These are phyloP conservation scores for Calycina marina DNA, from an alignment of 2,329 filamentous ascomycete genomes.

Conservation along the genomic window DNA sequence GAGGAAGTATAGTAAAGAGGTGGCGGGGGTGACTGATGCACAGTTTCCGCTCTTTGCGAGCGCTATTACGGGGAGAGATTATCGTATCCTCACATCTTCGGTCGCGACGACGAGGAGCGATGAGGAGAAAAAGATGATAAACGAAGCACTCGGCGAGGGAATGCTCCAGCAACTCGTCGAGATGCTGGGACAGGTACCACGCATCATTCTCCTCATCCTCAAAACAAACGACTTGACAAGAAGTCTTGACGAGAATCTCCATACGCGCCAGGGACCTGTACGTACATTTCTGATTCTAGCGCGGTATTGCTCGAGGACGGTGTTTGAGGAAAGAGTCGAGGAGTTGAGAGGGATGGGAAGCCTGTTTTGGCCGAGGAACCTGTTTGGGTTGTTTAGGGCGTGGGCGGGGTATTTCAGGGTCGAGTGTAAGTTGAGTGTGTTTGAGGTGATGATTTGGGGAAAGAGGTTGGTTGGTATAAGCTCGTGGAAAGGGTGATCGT, in stretches of 20 bases:
- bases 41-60: constrained; percentile 93
- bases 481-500: too few relatives aligned
- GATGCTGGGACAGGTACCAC: constrained; percentile 73
- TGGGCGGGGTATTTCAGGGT: constrained; percentile 45
- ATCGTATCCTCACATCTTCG: constrained; percentile 51
- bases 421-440: constrained; percentile 45
- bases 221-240: constrained; percentile 97
- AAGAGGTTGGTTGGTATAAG: constrained; percentile 31
- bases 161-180: constrained; percentile 80
- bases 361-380: constrained; percentile 42
- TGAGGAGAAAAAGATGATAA: constrained; percentile 78
- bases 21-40: constrained; percentile 75
- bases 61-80: constrained; percentile 91
- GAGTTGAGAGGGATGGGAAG: constrained; percentile 37
- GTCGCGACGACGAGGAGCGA: constrained; percentile 42
- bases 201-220: constrained; percentile 85
- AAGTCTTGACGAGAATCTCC: constrained; percentile 79
- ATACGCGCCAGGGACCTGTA: constrained; percentile 54
- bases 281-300: constrained; percentile 54
- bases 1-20: constrained; percentile 77
- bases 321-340: constrained; percentile 50
- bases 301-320: constrained; percentile 51
- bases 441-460: constrained; percentile 44
- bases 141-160: constrained; percentile 70
- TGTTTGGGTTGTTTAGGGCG: constrained; percentile 36